phyloP scores from a whole-genome alignment of 2,329 filamentous ascomycete genomes.

The Apiospora malaysiana region DNA sequence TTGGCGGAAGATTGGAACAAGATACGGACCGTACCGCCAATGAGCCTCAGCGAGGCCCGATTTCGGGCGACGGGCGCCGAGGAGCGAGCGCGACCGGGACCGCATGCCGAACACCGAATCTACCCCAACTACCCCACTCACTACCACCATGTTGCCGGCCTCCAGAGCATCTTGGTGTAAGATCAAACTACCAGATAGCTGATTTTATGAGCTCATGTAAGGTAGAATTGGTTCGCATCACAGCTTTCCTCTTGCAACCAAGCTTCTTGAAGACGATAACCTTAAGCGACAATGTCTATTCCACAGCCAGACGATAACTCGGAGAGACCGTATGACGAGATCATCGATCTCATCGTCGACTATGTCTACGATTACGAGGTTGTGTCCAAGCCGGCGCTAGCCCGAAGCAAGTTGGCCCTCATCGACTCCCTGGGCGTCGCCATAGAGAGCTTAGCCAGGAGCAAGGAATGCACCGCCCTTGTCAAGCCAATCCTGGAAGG shows the following conservation, averaged over 20 bases:
- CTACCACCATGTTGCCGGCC: background rate
- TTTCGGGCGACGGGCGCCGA: background rate
- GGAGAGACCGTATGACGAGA: constrained; percentile 27
- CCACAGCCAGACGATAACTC: constrained; percentile 2
- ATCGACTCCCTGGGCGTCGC: constrained; percentile 30
- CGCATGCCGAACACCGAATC: background rate
- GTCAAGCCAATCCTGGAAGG: constrained; percentile 25
- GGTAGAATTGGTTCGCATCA: background rate
- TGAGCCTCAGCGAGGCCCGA: background rate
- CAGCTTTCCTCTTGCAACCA: background rate
- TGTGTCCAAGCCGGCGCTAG: constrained; percentile 14
- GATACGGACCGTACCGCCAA: background rate
- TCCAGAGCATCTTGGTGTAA: background rate
- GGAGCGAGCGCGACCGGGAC: background rate
- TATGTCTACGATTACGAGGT: constrained; percentile 22
- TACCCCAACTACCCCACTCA: background rate
- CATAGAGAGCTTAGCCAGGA: constrained; percentile 27
- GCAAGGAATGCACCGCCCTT: constrained; percentile 28
- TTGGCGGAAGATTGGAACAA: background rate
- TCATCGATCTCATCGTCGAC: constrained; percentile 24
- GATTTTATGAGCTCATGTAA: background rate
- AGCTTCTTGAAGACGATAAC: background rate
- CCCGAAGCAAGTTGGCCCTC: constrained; percentile 27
- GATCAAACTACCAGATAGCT: background rate
- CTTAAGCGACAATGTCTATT: background rate